phyloP scores from a whole-genome alignment of 805 yeast species.

The Vanderwaltozyma yarrowii region DNA sequence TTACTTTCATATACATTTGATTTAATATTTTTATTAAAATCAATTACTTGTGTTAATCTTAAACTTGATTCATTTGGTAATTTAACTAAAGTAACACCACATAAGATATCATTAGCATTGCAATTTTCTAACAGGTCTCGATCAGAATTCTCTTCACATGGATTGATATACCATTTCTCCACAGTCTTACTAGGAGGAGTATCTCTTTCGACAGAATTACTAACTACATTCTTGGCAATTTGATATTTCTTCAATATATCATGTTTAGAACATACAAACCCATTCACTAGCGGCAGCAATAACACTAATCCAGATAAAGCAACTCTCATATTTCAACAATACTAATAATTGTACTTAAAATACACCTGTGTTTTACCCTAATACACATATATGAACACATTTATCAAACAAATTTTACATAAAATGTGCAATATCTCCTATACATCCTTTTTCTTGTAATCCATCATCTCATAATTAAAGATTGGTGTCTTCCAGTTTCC shows the following conservation, averaged over 20 bases:
- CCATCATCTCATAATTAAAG: too few relatives aligned
- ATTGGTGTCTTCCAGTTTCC: too few relatives aligned
- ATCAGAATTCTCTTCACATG: slow-evolving; percentile 42
- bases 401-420: too few relatives aligned
- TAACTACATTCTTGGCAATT: slow-evolving; percentile 10
- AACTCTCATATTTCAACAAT: neutral
- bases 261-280: slow-evolving; percentile 15
- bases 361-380: too few relatives aligned
- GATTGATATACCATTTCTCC: slow-evolving; percentile 57
- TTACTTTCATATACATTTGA: slow-evolving; percentile 24
- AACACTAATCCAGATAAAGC: neutral
- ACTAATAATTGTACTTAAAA: too few relatives aligned
- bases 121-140: slow-evolving; percentile 34
- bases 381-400: too few relatives aligned
- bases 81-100: slow-evolving; percentile 56
- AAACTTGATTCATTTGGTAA: slow-evolving; percentile 32
- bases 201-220: slow-evolving; percentile 33
- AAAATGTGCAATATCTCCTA: too few relatives aligned
- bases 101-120: slow-evolving; percentile 61
- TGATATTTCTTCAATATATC: slow-evolving; percentile 18
- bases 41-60: slow-evolving; percentile 51
- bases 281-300: neutral
- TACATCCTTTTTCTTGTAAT: too few relatives aligned
- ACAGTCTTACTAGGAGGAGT: slow-evolving; percentile 76
- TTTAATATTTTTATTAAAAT: slow-evolving; percentile 32